A percentile compares a stretch with the other conserved stretches of the same genome.
Evolutionary conservation across 2,329 filamentous ascomycete species (phyloP).

Genomic region (Colletotrichum chlorophyti): DNA sequence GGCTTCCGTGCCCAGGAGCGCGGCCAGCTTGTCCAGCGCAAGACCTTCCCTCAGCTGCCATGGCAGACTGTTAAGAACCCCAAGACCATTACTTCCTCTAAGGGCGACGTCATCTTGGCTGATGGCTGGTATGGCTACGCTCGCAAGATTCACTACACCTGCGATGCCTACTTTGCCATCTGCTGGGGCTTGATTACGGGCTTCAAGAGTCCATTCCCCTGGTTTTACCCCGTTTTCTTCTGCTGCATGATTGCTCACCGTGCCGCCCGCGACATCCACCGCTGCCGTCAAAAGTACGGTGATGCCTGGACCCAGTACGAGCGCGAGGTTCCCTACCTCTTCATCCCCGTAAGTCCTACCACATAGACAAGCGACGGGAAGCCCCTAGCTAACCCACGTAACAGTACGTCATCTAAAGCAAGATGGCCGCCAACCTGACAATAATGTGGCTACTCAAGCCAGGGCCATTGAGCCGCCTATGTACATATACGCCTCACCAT

Average conservation of each 20-base stretch:
- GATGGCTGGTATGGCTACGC: conserved; percentile 78
- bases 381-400: not conserved
- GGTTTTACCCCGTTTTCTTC: conserved; percentile 90
- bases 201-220: conserved; percentile 82
- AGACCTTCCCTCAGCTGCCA: conserved; percentile 88
- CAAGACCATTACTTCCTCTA: conserved; percentile 74
- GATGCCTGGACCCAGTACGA: conserved; percentile 85
- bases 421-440: too few species aligned
- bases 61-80: conserved; percentile 87
- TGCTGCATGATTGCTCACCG: conserved; percentile 81
- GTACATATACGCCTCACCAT: not conserved
- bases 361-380: not conserved
- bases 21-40: conserved; percentile 73
- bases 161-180: conserved; percentile 79
- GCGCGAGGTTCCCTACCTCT: conserved; percentile 79
- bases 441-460: not conserved
- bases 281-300: conserved; percentile 80
- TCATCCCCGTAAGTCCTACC: conserved; percentile 60
- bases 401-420: conserved; percentile 50
- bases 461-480: not conserved
- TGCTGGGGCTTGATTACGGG: conserved; percentile 84
- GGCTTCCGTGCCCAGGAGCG: conserved; percentile 83
- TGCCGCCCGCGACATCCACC: conserved; percentile 75
- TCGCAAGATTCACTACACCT: conserved; percentile 69
- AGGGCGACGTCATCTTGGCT: conserved; percentile 78